phyloP scores from a whole-genome alignment of 345 rosid species.

The Hypericum perforatum region DNA sequence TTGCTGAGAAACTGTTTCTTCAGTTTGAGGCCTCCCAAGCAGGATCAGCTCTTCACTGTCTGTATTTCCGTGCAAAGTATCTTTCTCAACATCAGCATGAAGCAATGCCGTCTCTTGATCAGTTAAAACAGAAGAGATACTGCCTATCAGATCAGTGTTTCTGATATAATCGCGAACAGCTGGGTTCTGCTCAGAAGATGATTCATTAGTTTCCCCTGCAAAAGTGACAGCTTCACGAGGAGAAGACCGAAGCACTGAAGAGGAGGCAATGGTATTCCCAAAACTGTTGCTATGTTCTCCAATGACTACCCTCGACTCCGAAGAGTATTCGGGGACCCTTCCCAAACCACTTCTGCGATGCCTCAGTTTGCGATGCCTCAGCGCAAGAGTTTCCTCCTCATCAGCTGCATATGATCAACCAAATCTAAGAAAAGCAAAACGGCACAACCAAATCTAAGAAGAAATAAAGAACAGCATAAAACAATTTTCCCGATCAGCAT shows the following conservation, averaged over 20 bases:
- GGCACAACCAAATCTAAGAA: too few relatives aligned
- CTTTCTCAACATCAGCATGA: slow-evolving; percentile 13
- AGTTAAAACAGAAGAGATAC: slow-evolving; percentile 13
- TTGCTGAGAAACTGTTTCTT: slow-evolving; percentile 2
- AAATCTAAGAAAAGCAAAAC: not conserved
- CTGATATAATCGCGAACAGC: slow-evolving; percentile 8
- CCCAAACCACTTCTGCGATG: slow-evolving; percentile 2
- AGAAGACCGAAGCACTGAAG: too few relatives aligned
- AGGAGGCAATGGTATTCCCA: too few relatives aligned
- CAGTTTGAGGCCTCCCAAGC: slow-evolving; percentile 17
- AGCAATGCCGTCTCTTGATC: slow-evolving; percentile 7
- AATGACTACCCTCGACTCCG: slow-evolving; percentile 6
- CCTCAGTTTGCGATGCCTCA: slow-evolving; percentile 11
- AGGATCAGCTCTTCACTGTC: slow-evolving; percentile 47
- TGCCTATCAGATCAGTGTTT: slow-evolving; percentile 10
- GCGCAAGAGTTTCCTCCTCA: slow-evolving; percentile 9
- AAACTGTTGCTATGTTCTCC: too few relatives aligned
- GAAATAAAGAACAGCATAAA: not conserved
- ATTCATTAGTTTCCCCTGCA: too few relatives aligned
- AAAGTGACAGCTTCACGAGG: too few relatives aligned
- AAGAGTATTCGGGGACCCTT: slow-evolving; percentile 14
- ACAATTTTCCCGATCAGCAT: too few relatives aligned
- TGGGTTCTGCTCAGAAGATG: not conserved
- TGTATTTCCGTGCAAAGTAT: slow-evolving; percentile 18
- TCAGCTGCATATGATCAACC: slow-evolving; percentile 24